These are phyloP conservation scores for Alliaria petiolata DNA, from an alignment of 345 rosid species.

Conservation along the genomic window DNA sequence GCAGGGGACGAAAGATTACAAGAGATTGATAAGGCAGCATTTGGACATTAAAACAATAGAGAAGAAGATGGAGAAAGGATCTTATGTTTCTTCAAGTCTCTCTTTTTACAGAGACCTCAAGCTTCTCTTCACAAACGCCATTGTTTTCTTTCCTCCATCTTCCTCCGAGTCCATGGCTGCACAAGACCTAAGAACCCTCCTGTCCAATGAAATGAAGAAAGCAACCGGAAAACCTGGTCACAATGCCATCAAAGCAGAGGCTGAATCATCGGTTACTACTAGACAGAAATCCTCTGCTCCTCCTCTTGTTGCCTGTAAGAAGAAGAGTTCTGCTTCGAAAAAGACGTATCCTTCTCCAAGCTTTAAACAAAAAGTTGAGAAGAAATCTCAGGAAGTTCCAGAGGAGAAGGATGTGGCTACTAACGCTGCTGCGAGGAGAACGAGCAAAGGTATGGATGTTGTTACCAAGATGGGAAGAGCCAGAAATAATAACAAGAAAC, in stretches of 20 bases:
- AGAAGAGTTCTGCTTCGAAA: slow-evolving; percentile 42
- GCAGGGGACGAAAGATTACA: slow-evolving; percentile 48
- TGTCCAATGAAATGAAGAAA: slow-evolving; percentile 38
- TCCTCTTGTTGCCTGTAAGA: slow-evolving; percentile 54
- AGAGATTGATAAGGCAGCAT: slow-evolving; percentile 47
- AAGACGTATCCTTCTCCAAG: slow-evolving; percentile 39
- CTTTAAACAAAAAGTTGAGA: slow-evolving; percentile 31
- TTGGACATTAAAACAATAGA: slow-evolving; percentile 58
- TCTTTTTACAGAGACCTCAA: slow-evolving; percentile 57
- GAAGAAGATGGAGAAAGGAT: slow-evolving; percentile 44
- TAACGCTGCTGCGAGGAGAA: slow-evolving; percentile 34
- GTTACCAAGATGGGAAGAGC: slow-evolving; percentile 14
- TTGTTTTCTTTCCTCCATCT: slow-evolving; percentile 52
- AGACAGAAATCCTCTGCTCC: slow-evolving; percentile 43
- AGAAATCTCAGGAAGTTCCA: slow-evolving; percentile 19
- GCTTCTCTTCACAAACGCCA: slow-evolving; percentile 66
- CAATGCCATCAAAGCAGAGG: slow-evolving; percentile 14
- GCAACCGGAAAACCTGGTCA: slow-evolving; percentile 10
- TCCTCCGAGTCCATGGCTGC: slow-evolving; percentile 51
- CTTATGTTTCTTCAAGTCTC: slow-evolving; percentile 39
- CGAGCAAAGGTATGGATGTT: slow-evolving; percentile 26
- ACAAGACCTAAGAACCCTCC: slow-evolving; percentile 42
- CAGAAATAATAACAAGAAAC: slow-evolving; percentile 8
- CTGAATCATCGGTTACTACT: slow-evolving; percentile 33
- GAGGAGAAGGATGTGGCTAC: slow-evolving; percentile 47